Conservation (phyloP, 768 basidiomycete genomes). For the Macrolepiota albuminosa region DNA sequence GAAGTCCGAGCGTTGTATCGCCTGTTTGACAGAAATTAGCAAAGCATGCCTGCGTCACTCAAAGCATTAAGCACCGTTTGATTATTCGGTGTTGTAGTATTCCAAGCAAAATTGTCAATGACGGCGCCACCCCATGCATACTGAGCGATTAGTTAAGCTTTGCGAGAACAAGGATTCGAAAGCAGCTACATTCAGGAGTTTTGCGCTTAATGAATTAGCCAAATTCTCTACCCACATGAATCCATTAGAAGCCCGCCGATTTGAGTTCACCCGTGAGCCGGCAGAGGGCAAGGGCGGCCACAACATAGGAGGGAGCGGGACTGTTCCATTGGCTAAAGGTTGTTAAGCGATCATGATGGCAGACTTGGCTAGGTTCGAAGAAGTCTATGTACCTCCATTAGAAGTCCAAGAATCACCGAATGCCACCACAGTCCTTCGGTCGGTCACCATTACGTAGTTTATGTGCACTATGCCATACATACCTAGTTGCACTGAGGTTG, state of each 20-base stretch:
- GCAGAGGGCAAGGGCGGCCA: conserved; percentile 29
- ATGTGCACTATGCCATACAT: background rate
- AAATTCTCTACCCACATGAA: conserved; percentile 28
- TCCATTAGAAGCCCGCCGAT: conserved; percentile 26
- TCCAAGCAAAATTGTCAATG: conserved; percentile 29
- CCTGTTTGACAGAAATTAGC: conserved; percentile 4
- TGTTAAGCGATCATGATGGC: background rate
- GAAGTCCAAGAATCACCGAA: conserved; percentile 5
- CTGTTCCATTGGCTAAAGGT: conserved; percentile 24
- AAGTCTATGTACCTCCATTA: background rate
- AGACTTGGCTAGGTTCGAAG: background rate
- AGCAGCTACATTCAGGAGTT: conserved; percentile 20
- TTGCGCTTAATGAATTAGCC: conserved; percentile 23
- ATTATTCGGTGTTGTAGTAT: conserved; percentile 25
- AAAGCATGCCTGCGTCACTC: background rate
- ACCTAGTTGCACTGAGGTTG: background rate
- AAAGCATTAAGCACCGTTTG: conserved; percentile 12
- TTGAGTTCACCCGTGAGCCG: conserved; percentile 21
- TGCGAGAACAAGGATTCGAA: background rate
- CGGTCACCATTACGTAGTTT: background rate
- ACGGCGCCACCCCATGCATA: conserved; percentile 31
- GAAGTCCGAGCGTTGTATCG: conserved; percentile 23
- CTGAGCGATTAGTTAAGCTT: conserved; percentile 7
- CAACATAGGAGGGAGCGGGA: conserved; percentile 26
- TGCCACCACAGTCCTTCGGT: background rate